These are phyloP conservation scores for Castanea crenata DNA, from an alignment of 306 rosid genomes.

Conservation along the genomic window DNA sequence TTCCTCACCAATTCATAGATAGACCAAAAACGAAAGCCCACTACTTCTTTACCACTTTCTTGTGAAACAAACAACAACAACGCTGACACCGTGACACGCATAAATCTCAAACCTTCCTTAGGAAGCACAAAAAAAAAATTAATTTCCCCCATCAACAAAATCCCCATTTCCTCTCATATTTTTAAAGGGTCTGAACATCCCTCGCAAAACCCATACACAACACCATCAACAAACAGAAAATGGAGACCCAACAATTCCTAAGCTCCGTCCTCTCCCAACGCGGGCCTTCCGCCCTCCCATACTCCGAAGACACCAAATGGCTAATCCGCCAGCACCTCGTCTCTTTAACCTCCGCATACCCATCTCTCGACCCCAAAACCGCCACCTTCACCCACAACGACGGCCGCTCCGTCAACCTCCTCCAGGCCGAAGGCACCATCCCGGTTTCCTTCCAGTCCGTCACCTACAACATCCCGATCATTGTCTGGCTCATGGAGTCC, in stretches of 20 bases:
- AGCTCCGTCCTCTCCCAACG: slow-evolving; percentile 96
- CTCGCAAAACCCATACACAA: background rate
- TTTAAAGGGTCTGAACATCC: too few relatives aligned
- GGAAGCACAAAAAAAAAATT: too few relatives aligned
- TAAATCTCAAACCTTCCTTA: too few relatives aligned
- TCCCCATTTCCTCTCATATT: too few relatives aligned
- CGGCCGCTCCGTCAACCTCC: slow-evolving; percentile 89
- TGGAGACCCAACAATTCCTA: slow-evolving; percentile 56
- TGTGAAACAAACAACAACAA: too few relatives aligned
- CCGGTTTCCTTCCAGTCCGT: slow-evolving; percentile 73
- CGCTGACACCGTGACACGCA: too few relatives aligned
- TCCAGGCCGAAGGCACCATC: slow-evolving; percentile 83
- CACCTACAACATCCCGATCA: slow-evolving; percentile 86
- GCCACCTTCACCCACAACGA: slow-evolving; percentile 93
- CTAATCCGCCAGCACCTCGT: slow-evolving; percentile 85
- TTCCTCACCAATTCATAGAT: too few relatives aligned
- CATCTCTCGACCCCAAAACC: slow-evolving; percentile 81
- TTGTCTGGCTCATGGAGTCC: slow-evolving; percentile 88
- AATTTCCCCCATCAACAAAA: too few relatives aligned
- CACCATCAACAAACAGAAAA: background rate
- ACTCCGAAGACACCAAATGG: slow-evolving; percentile 85
- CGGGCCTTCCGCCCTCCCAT: slow-evolving; percentile 89
- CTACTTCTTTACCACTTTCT: too few relatives aligned
- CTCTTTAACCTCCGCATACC: slow-evolving; percentile 46
- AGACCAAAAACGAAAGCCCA: too few relatives aligned